Percentiles rank a stretch among this genome's conserved stretches.
phyloP scores from a whole-genome alignment of 768 basidiomycete genomes.

The Lyophyllum shimeji region DNA sequence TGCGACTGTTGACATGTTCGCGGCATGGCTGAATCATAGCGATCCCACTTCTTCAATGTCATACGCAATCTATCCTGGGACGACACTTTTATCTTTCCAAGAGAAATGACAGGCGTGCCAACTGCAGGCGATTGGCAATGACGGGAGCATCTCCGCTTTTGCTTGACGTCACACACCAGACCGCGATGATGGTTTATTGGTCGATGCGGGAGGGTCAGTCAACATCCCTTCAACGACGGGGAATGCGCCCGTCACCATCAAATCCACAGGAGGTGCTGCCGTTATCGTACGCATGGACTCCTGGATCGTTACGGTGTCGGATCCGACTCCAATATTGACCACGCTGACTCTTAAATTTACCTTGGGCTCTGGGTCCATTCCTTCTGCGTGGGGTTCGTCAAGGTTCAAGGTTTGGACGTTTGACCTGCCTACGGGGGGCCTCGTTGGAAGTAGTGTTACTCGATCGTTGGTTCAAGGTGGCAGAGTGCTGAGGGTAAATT shows the following conservation, averaged over 20 bases:
- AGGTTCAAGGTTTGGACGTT: conserved; percentile 28
- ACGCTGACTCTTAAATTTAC: conserved; percentile 31
- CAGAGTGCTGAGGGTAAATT: not conserved
- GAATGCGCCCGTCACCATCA: conserved; percentile 30
- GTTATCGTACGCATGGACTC: conserved; percentile 40
- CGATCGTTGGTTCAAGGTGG: conserved; percentile 11
- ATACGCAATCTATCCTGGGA: conserved; percentile 61
- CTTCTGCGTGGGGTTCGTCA: conserved; percentile 12
- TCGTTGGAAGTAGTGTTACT: conserved; percentile 25
- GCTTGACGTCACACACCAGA: conserved; percentile 41
- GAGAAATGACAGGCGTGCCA: conserved; percentile 30
- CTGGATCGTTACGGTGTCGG: conserved; percentile 56
- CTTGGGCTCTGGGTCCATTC: not conserved
- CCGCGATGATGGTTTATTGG: conserved; percentile 53
- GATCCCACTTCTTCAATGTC: conserved; percentile 35
- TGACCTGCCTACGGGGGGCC: conserved; percentile 23
- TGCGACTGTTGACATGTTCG: conserved; percentile 59
- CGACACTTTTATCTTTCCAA: conserved; percentile 37
- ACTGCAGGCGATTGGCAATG: conserved; percentile 44
- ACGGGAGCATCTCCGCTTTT: conserved; percentile 38
- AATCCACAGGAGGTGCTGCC: conserved; percentile 41
- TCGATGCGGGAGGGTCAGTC: conserved; percentile 41
- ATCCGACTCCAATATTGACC: conserved; percentile 37
- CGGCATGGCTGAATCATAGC: conserved; percentile 57
- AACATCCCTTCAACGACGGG: conserved; percentile 28